Conservation (phyloP, 805 yeast genomes). For the Zygotorulaspora sp. region DNA sequence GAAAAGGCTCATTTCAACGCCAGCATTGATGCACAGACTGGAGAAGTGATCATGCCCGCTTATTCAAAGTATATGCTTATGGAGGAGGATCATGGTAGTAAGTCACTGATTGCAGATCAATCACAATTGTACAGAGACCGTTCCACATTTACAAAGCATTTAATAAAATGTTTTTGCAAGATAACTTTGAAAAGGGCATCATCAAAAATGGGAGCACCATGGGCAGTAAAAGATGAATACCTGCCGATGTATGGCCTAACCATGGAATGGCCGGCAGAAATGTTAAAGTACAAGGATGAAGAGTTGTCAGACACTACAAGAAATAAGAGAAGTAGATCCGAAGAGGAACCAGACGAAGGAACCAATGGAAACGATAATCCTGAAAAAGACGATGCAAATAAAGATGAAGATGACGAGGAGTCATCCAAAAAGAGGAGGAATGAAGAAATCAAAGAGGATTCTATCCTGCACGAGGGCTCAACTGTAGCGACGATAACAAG, state of each 20-base stretch:
- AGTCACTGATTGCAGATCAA: constrained; percentile 67
- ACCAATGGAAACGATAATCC: constrained; percentile 29
- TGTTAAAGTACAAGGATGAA: constrained; percentile 31
- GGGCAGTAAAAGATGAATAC: constrained; percentile 81
- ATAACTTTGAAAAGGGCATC: constrained; percentile 64
- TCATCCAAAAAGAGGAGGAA: constrained; percentile 13
- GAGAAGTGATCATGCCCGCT: constrained; percentile 44
- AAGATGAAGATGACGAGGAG: constrained; percentile 10
- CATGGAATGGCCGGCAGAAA: constrained; percentile 34
- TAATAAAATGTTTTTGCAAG: constrained; percentile 83
- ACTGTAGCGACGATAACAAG: constrained; percentile 16
- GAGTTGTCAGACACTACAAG: constrained; percentile 11
- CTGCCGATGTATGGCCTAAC: constrained; percentile 33
- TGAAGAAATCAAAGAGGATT: constrained; percentile 10
- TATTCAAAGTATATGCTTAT: constrained; percentile 69
- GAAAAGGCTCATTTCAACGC: constrained; percentile 80
- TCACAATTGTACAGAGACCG: constrained; percentile 76
- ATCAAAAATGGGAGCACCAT: constrained; percentile 86
- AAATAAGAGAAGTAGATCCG: constrained; percentile 13
- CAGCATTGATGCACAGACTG: constrained; percentile 33
- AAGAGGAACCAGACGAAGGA: constrained; percentile 22
- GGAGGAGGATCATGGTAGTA: constrained; percentile 45
- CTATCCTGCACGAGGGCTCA: constrained; percentile 8
- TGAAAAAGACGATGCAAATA: constrained; percentile 18
- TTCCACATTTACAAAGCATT: constrained; percentile 81